Percentiles rank a stretch among this genome's conserved stretches.
phyloP scores from a whole-genome alignment of 176 grass and related monocot species.

The Poa annua region DNA sequence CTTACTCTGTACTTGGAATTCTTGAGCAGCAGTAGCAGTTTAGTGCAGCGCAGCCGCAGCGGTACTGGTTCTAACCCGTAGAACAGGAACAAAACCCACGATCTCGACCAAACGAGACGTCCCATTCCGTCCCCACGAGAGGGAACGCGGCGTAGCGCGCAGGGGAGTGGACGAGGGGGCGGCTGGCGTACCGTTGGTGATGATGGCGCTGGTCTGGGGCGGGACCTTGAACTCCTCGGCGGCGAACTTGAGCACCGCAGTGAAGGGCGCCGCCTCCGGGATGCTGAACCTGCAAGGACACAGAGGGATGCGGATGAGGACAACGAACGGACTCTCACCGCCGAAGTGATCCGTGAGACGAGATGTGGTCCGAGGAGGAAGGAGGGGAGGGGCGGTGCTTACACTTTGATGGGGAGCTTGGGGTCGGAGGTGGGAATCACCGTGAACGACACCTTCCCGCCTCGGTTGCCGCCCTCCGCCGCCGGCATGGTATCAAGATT shows the following conservation, averaged over 20 bases:
- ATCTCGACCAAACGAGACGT: neutral
- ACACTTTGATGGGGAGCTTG: slow-evolving; percentile 99
- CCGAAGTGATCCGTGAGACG: neutral
- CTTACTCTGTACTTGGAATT: too few species aligned
- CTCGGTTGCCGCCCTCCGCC: too few species aligned
- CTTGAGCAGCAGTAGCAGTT: too few species aligned
- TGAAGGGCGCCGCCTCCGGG: slow-evolving; percentile 95
- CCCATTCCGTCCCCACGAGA: too few species aligned
- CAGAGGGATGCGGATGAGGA: slow-evolving; percentile 21
- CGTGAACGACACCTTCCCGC: slow-evolving; percentile 52
- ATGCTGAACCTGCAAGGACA: slow-evolving; percentile 81
- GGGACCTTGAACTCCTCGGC: slow-evolving; percentile 99
- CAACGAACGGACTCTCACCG: neutral
- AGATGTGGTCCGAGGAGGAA: slow-evolving; percentile 34
- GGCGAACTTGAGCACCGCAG: slow-evolving; percentile 93
- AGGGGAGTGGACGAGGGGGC: neutral
- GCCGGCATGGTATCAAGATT: too few species aligned
- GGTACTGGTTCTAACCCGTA: neutral
- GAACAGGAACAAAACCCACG: neutral
- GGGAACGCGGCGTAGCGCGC: too few species aligned
- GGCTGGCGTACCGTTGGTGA: slow-evolving; percentile 74
- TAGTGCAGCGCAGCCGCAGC: too few species aligned
- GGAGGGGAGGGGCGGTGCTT: neutral
- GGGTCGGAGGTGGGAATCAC: slow-evolving; percentile 96
- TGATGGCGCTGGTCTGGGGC: slow-evolving; percentile 98